phyloP scores from a whole-genome alignment of 192 early-diverging fungal genomes.

The Coemansia sp. region DNA sequence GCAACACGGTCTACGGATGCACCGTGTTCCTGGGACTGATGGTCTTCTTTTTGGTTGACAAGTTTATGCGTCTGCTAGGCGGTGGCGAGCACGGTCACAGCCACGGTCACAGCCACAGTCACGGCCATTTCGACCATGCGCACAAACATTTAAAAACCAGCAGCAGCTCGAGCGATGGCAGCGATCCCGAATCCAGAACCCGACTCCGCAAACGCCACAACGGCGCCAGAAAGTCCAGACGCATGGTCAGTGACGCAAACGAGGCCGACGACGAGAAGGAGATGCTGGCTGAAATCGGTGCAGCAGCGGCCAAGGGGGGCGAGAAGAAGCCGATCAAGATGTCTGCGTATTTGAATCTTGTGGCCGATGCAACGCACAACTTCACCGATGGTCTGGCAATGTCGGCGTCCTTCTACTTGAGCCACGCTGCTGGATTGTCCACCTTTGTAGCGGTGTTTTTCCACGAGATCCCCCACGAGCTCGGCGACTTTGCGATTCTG shows the following conservation, averaged over 20 bases:
- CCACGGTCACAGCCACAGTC: conserved; percentile 58
- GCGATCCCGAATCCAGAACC: conserved; percentile 26
- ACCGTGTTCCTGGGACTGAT: conserved; percentile 76
- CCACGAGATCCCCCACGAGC: conserved; percentile 89
- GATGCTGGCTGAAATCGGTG: conserved; percentile 10
- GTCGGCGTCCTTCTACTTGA: conserved; percentile 80
- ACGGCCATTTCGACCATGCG: conserved; percentile 38
- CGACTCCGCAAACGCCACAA: conserved; percentile 35
- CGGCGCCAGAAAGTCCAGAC: conserved; percentile 9
- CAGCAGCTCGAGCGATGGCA: conserved; percentile 22
- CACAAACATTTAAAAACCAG: conserved; percentile 10
- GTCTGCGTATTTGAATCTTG: conserved; percentile 77
- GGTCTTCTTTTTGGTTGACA: conserved; percentile 79
- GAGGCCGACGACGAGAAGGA: conserved; percentile 54
- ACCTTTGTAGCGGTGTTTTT: conserved; percentile 85
- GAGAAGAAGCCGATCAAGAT: conserved; percentile 58
- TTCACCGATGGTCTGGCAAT: conserved; percentile 85
- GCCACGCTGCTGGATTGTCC: conserved; percentile 78
- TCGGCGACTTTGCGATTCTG: conserved; percentile 86
- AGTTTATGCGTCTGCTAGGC: conserved; percentile 77
- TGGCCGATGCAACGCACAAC: conserved; percentile 82
- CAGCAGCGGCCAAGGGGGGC: conserved; percentile 7
- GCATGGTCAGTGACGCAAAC: conserved; percentile 22
- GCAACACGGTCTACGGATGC: conserved; percentile 66
- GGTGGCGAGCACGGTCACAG: conserved; percentile 62